Evolutionary conservation across 1,284 basidiomycete genomes (phyloP).

Genomic region (Lentinula novae-zelandiae): DNA sequence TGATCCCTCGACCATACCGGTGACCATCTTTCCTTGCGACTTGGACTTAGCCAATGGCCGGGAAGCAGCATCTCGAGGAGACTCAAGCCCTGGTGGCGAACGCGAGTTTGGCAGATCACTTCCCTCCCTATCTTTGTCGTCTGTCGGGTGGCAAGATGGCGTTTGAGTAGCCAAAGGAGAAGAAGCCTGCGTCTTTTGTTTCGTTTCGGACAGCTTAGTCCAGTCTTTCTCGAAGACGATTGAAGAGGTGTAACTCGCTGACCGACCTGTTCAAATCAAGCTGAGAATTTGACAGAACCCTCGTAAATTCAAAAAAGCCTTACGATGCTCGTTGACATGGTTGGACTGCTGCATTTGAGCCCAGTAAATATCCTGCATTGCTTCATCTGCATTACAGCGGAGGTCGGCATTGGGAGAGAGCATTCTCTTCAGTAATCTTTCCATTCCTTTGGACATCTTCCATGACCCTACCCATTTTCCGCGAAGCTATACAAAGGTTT

Average conservation of each 20-base stretch:
- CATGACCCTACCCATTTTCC: constrained; percentile 86
- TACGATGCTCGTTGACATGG: constrained; percentile 29
- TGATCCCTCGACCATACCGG: constrained; percentile 9
- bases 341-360: constrained; percentile 19
- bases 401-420: constrained; percentile 71
- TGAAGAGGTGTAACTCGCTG: constrained; percentile 49
- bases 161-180: constrained; percentile 21
- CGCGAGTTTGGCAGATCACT: not conserved
- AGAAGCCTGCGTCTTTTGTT: constrained; percentile 28
- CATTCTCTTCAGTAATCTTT: constrained; percentile 72
- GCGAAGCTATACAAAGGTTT: constrained; percentile 39
- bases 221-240: constrained; percentile 46
- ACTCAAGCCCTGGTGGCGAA: constrained; percentile 30
- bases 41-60: constrained; percentile 31
- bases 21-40: constrained; percentile 38
- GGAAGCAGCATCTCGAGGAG: constrained; percentile 14
- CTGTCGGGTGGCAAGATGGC: not conserved
- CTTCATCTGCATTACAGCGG: constrained; percentile 62
- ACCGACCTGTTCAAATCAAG: constrained; percentile 36
- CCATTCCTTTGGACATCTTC: constrained; percentile 63
- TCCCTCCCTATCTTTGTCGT: constrained; percentile 9
- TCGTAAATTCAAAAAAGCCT: constrained; percentile 14
- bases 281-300: constrained; percentile 2
- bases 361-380: constrained; percentile 71
- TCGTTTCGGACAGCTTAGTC: constrained; percentile 29